phyloP scores from a whole-genome alignment of 768 basidiomycete species.

The Lactifluus rugatus region DNA sequence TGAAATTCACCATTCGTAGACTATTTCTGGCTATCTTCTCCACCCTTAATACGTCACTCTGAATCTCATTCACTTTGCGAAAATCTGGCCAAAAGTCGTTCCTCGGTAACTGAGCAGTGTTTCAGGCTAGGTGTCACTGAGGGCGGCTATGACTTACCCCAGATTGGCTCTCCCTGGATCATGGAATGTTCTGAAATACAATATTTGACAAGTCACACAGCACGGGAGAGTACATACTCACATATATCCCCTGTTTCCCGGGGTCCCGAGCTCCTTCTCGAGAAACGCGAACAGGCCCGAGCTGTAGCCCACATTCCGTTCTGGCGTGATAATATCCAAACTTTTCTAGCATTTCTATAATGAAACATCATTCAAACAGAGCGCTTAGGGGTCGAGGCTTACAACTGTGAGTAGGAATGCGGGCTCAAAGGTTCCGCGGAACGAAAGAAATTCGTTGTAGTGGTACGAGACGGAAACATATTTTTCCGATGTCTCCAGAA shows the following conservation, averaged over 20 bases:
- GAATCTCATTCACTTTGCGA: constrained; percentile 20
- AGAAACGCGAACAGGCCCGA: constrained; percentile 46
- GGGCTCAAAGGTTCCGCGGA: constrained; percentile 54
- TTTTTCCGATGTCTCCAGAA: constrained; percentile 44
- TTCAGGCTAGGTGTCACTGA: background rate
- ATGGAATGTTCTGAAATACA: constrained; percentile 31
- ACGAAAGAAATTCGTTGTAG: constrained; percentile 52
- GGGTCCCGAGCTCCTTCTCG: constrained; percentile 40
- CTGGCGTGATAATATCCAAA: constrained; percentile 44
- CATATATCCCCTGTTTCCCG: constrained; percentile 53
- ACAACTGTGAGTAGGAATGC: constrained; percentile 53
- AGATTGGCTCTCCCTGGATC: constrained; percentile 44
- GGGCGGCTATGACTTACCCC: constrained; percentile 31
- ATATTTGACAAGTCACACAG: background rate
- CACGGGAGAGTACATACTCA: constrained; percentile 21
- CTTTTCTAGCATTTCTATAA: constrained; percentile 33
- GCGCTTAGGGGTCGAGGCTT: constrained; percentile 23
- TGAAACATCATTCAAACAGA: background rate
- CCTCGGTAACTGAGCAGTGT: constrained; percentile 28
- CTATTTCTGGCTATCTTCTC: too few relatives aligned
- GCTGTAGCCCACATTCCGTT: constrained; percentile 44
- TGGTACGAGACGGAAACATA: constrained; percentile 46
- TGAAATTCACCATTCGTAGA: too few relatives aligned
- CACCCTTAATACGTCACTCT: background rate
- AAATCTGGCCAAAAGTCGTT: constrained; percentile 40